Evolutionary conservation across 1,284 basidiomycete species (phyloP), one percentile per base, ranked within the genome.

Genomic region (Ceratobasidium sp.): DNA sequence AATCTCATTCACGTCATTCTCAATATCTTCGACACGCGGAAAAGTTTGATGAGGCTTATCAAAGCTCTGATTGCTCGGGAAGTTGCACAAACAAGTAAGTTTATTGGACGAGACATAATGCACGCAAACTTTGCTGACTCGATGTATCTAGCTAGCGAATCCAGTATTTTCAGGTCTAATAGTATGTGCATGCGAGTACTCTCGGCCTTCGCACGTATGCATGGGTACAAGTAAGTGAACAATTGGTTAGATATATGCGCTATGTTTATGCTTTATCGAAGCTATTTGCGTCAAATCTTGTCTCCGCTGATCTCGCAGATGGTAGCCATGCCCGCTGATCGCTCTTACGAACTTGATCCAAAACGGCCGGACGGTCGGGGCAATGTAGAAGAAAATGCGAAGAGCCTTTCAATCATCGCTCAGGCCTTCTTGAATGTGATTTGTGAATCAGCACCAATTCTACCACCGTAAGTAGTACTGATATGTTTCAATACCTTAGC

Each of bases 41-140:
- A 82, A 11, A 79, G 89, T 1, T 82, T 96, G 38, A 86, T 96
- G 80, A 85, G 83, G 44, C 83, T 98, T 44, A 84, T 97, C 77
- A 94, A 94, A 80, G 86, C 88, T 6, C 88, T 96, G 84, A 91
- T 97, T 75, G 92, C 95, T 77, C 85, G 90, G 70, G 95, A 98
- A 81, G 88, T 98, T 47, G 84, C 87, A 21, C 85, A 86, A 62
- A 94, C 92, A 54, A 88, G 93, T 94, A 78, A 76, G 81, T 76
- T 38, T 11, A 16, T 35, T 7, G 14, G 11, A 4, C 1, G 18
- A 11, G 35, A 38, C 11, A 38, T 11, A 11, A 38, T 11, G 4
- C 35, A 11, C 35, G 35, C 23, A 52, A 21, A 69, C 26, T 73
- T 35, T 74, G 41, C 73, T 76, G 43, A 73, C 1, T 28, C 49